These are phyloP conservation scores for Moesziomyces antarcticus DNA, from an alignment of 1,284 basidiomycete genomes.

Conservation along the genomic window DNA sequence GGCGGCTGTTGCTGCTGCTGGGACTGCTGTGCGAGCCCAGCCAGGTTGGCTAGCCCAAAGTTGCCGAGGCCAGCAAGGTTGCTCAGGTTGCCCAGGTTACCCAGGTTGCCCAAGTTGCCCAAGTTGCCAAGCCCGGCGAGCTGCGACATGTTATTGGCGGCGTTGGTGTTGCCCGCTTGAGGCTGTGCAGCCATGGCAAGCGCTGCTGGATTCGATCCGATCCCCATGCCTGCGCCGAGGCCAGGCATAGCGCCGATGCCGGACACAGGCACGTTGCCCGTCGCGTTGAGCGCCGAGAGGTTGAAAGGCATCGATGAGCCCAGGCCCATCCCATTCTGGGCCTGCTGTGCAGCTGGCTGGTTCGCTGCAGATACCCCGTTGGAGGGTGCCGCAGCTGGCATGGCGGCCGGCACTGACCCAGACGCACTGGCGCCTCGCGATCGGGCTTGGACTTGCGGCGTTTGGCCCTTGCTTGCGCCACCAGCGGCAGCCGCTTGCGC, in stretches of 20 bases:
- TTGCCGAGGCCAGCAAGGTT: background rate
- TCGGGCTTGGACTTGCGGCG: background rate
- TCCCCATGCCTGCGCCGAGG: conserved; percentile 7
- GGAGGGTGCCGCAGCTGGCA: background rate
- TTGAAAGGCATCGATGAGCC: conserved; percentile 50
- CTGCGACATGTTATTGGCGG: background rate
- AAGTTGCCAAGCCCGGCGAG: conserved; percentile 10
- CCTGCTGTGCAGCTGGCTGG: background rate
- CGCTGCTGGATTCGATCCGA: background rate
- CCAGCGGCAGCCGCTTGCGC: background rate
- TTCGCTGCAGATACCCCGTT: background rate
- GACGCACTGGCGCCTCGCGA: conserved; percentile 13
- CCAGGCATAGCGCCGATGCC: conserved; percentile 7
- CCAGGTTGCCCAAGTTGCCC: conserved; percentile 17
- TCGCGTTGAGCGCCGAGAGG: conserved; percentile 27
- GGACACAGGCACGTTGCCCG: conserved; percentile 32
- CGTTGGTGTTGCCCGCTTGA: background rate
- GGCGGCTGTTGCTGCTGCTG: background rate
- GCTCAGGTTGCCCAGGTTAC: conserved; percentile 8
- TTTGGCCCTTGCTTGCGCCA: background rate
- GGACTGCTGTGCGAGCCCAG: conserved; percentile 1
- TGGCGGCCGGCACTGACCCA: background rate
- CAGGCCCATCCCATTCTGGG: conserved; percentile 29
- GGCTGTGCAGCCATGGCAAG: background rate
- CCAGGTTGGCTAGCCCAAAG: conserved; percentile 2